Evolutionary conservation across 345 rosid species (phyloP).

Genomic region (Citrus inodora): DNA sequence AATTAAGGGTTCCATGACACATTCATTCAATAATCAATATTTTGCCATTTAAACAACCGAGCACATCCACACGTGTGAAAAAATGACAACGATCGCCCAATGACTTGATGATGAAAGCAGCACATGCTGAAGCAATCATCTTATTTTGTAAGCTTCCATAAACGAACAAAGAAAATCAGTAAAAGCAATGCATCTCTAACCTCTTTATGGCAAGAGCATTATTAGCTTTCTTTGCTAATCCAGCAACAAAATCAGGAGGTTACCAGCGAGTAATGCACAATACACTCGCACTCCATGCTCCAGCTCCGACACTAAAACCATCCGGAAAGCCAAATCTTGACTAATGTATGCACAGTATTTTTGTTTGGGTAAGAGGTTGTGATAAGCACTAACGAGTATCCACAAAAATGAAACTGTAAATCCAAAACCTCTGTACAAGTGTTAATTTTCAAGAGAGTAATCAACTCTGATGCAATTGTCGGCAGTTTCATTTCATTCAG

Average conservation of each 20-base stretch:
- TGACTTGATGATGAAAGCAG: not conserved
- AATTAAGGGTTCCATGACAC: not conserved
- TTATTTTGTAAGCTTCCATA: not conserved
- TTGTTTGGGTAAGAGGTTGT: not conserved
- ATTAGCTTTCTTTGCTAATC: not conserved
- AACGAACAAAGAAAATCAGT: not conserved
- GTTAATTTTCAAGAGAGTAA: too few relatives aligned
- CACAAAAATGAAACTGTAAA: too few relatives aligned
- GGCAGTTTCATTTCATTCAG: too few relatives aligned
- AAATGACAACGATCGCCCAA: not conserved
- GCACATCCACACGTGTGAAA: not conserved
- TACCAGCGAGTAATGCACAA: not conserved
- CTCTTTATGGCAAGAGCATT: not conserved
- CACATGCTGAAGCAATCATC: not conserved
- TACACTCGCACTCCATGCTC: not conserved
- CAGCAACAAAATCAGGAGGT: not conserved
- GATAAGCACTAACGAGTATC: not conserved
- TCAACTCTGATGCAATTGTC: too few relatives aligned
- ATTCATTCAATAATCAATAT: not conserved
- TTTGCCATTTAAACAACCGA: not conserved
- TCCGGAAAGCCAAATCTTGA: not conserved
- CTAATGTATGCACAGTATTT: not conserved
- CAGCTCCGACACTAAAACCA: not conserved
- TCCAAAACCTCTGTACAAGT: too few relatives aligned
- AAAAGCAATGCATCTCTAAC: too few relatives aligned